These are phyloP conservation scores for Vitis riparia DNA, from an alignment of 164 flowering plant species.

Conservation along the genomic window DNA sequence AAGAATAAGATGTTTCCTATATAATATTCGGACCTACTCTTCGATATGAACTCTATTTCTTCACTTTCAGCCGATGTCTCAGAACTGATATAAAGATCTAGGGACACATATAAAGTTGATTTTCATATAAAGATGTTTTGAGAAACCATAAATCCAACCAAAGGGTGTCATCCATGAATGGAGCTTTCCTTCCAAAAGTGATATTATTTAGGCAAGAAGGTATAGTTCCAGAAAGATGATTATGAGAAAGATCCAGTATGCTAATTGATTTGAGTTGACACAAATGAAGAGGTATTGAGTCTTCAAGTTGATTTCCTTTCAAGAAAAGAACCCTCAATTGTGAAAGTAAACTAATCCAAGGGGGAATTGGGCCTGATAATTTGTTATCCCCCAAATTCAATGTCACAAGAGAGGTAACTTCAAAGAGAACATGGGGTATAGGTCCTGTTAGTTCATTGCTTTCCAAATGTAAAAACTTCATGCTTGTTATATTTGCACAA, in stretches of 20 bases:
- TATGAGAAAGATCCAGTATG: background rate
- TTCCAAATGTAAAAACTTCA: background rate
- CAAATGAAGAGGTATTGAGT: background rate
- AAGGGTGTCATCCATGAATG: slow-evolving; percentile 1
- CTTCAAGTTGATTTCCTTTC: background rate
- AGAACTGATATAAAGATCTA: background rate
- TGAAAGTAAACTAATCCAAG: background rate
- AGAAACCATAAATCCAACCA: background rate
- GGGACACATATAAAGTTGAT: too few relatives aligned
- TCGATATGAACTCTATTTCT: slow-evolving; percentile 17
- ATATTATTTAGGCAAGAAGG: slow-evolving; percentile 12
- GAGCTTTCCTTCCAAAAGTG: background rate
- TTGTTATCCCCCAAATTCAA: slow-evolving; percentile 7
- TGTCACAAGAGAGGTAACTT: slow-evolving; percentile 3
- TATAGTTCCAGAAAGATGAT: slow-evolving; percentile 17
- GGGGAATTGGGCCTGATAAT: background rate
- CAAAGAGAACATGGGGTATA: background rate
- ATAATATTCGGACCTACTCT: slow-evolving; percentile 9
- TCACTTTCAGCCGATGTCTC: background rate
- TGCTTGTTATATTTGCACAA: too few relatives aligned
- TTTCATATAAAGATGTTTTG: background rate
- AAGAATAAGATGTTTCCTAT: background rate
- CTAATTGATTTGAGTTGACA: background rate
- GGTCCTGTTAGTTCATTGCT: background rate
- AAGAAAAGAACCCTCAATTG: background rate